Evolutionary conservation across 164 flowering plant genomes (phyloP), one percentile per base, ranked within the genome.

Genomic region (Litsea cubeba): DNA sequence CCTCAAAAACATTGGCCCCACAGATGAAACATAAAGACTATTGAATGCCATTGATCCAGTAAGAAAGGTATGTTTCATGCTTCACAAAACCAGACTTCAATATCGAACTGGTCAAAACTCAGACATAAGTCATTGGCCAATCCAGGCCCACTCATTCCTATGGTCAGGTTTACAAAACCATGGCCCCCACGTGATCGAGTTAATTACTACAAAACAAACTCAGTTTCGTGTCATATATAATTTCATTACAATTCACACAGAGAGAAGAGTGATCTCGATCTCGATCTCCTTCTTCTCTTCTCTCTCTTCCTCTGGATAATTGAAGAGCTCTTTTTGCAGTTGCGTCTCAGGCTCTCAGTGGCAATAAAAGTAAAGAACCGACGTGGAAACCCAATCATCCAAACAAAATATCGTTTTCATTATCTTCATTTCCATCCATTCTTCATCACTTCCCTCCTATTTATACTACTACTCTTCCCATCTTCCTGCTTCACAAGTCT

Each of bases 351-450:
- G 11, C 46, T 40, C 67, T 3, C 69, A 28, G n/a, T 28, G 3
- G 67, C 66, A 63, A 23, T 17, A 30, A 30, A 30, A 30, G 20
- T 51, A 46, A 68, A 20, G 17, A 68, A 2, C 26, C 15, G 25
- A 68, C 71, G 71, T 68, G 71, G 71, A 68, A 68, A 40, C 22
- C 71, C 54, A 68, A 68, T 68, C 71, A 2, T 14, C 71, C 20
- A 10, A 46, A 49, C 71, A 46, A 40, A 68, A 68, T 15, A 14
- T 68, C 69, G 46, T 35, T 68, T 6, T 15, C 46, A 28, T n/a
- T 20, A 68, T 40, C 71, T n/a, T 24, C 66, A 40, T 40, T 63
- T 30, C 35, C 35, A 30, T 30, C 35, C 35, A 30, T 30, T 3
- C 35, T 30, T 24, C 66, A 63, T 22, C 66, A 22, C 23, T 63